Percentiles rank a stretch among this genome's conserved stretches.
phyloP scores from a whole-genome alignment of 352 stramenopile genomes.

The Phytophthora colocasiae region DNA sequence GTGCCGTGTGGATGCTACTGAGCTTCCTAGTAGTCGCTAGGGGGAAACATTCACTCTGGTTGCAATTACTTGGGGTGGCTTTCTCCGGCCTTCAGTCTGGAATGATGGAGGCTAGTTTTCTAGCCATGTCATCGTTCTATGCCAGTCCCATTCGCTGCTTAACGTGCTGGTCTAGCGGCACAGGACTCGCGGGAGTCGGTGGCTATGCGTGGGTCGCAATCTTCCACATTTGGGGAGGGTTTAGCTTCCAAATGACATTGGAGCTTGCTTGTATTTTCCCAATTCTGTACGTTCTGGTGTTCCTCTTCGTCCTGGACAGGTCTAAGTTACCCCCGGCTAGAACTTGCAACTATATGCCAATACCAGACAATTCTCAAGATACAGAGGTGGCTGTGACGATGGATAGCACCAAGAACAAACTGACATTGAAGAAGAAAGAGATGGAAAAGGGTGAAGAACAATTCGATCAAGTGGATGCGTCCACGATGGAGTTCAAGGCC shows the following conservation, averaged over 20 bases:
- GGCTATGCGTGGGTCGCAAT: slow-evolving; percentile 91
- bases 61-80: slow-evolving; percentile 90
- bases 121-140: slow-evolving; percentile 89
- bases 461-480: slow-evolving; percentile 29
- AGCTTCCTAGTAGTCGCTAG: slow-evolving; percentile 82
- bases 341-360: slow-evolving; percentile 47
- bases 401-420: slow-evolving; percentile 9
- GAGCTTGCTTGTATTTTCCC: slow-evolving; percentile 71
- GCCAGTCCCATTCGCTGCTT: slow-evolving; percentile 73
- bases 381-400: neutral
- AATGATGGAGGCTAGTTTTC: slow-evolving; percentile 91
- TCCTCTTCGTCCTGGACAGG: slow-evolving; percentile 69
- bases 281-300: slow-evolving; percentile 65
- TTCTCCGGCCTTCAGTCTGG: slow-evolving; percentile 88
- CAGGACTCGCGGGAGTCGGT: slow-evolving; percentile 91
- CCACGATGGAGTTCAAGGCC: slow-evolving; percentile 55
- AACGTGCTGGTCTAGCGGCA: slow-evolving; percentile 94
- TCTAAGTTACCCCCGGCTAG: slow-evolving; percentile 47
- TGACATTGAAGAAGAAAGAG: slow-evolving; percentile 29
- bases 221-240: slow-evolving; percentile 66
- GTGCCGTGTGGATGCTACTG: slow-evolving; percentile 80
- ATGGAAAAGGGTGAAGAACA: slow-evolving; percentile 7
- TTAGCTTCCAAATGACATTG: slow-evolving; percentile 75
- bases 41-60: slow-evolving; percentile 56
- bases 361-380: slow-evolving; percentile 43